Evolutionary conservation across 164 flowering plant species (phyloP), one percentile per base, ranked within the genome.

Genomic region (Umbilicus rupestris): DNA sequence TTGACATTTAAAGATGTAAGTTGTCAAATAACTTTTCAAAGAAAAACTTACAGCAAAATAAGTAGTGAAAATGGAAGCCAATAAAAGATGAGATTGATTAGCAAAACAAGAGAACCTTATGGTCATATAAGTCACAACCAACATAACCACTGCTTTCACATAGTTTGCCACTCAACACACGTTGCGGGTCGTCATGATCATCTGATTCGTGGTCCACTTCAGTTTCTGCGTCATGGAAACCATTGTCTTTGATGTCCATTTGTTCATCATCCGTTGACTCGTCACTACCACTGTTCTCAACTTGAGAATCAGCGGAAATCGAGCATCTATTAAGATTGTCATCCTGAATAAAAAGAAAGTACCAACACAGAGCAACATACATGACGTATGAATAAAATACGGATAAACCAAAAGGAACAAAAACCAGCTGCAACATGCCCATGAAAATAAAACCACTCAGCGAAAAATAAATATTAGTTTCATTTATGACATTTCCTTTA

Each of bases 141-240:
- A 75, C 87, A 79, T 78, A 85, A 39, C 92, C 93, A 74, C 97
- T 89, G 72, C 89, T 95, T 78, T 83, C 97, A 74, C 99, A 85
- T 72, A 87, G 74, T 75, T 89, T 95, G 24, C 93, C 97, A 78
- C 93, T 90, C 46, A 80, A 79, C 14, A 83, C 81, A 46, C 96
- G 94, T 55, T 86, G 60, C 22, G 60, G 60, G 14, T 55, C 96
- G n/a, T n/a, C n/a, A n/a, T n/a, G n/a, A 71, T 74, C 74, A 63
- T 89, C 94, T 52, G 83, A 80, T 62, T 88, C 98, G 7, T 72
- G 85, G 65, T 85, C 88, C 60, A 71, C 90, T 73, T 85, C 97
- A 73, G 86, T 89, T 81, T 92, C 86, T 66, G 86, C 89, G 81
- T 87, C 92, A 79, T 87, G 96, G 74, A 84, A 91, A 39, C 96